A percentile compares a stretch with the other conserved stretches of the same genome.
phyloP scores from a whole-genome alignment of 805 yeast genomes.

The Brettanomyces anomalus region DNA sequence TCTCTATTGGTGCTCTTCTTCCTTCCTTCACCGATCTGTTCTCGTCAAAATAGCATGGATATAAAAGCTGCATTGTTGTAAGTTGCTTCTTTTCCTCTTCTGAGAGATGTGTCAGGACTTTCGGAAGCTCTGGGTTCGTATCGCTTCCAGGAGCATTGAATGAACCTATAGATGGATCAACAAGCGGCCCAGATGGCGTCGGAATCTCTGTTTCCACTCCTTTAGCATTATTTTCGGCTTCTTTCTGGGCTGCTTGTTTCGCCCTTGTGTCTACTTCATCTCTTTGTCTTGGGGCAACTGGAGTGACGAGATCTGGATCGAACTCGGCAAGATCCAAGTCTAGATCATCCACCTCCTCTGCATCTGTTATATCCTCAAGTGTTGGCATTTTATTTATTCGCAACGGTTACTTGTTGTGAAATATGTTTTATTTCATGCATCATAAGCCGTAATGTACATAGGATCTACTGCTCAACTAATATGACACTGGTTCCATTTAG shows the following conservation, averaged over 20 bases:
- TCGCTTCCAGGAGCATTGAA: not conserved
- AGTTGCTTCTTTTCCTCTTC: slow-evolving; percentile 57
- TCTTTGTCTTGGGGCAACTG: slow-evolving; percentile 46
- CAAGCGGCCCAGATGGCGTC: not conserved
- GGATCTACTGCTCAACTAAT: too few species aligned
- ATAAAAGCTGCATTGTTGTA: slow-evolving; percentile 62
- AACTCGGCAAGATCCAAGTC: slow-evolving; percentile 92
- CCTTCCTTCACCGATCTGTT: slow-evolving; percentile 72
- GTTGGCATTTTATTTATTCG: slow-evolving; percentile 39
- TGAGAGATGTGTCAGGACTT: slow-evolving; percentile 23
- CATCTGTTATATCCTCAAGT: slow-evolving; percentile 66
- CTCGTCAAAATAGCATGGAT: slow-evolving; percentile 89
- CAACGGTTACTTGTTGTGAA: too few species aligned
- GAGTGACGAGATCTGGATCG: slow-evolving; percentile 61
- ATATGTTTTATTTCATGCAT: too few species aligned
- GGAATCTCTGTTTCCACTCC: slow-evolving; percentile 2
- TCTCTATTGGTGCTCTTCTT: slow-evolving; percentile 60
- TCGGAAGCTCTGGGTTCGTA: slow-evolving; percentile 4
- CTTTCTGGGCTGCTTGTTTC: not conserved
- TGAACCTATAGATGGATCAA: not conserved
- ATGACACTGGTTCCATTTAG: too few species aligned
- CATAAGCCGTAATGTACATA: not conserved
- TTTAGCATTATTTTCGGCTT: slow-evolving; percentile 5
- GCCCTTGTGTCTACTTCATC: not conserved
- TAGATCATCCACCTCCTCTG: slow-evolving; percentile 81